Base-by-base conservation (phyloP, 352 stramenopile species). In the Blastocystis sp. region DNA sequence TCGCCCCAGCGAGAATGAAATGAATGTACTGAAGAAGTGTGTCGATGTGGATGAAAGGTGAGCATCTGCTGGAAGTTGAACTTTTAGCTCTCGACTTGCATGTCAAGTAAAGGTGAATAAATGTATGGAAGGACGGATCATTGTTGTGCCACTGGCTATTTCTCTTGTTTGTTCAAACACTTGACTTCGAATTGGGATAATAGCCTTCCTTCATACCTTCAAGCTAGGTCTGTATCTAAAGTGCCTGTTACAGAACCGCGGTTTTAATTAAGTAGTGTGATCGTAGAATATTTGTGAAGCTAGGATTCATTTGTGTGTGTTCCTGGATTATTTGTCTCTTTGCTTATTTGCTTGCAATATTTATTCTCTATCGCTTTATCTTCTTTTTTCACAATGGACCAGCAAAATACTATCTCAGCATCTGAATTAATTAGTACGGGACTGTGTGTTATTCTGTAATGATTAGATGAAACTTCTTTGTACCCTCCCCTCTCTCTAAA, bases 41-140 rank as follows among this genome's bases (percentile, higher is more conserved):
- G 55, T 84, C 15, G 73, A 84, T 55, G 73, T 84, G 20, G 73
- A 84, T 84, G 73, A 84, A 23, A 84, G 73, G 73, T 84, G 20
- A 29, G 34, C 18, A 34, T n/a, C 6, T 26, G 20, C 4, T 6
- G 20, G 9, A 5, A 18, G 53, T 18, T 23, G 50, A 6, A 84
- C 53, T 4, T 26, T n/a, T 68, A 84, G 73, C 41, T 84, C 73
- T 13, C 73, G 73, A 3, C 43, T 84, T 9, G 73, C 73, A 6
- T 84, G 73, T 47, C 73, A 84, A 43, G 68, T 55, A 13, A 84
- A 84, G 73, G 73, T 84, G 9, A 64, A 66, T n/a, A 59, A 59
- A 6, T 63, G 47, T 15, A 84, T 84, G 73, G 73, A 84, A 84
- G 73, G 73, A 8, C 43, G 47, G 62, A 34, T 84, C 20, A 84